Percentiles rank a stretch among this genome's conserved stretches.
These are phyloP conservation scores for Fusarium transvaalense DNA, from an alignment of 2,329 filamentous ascomycete genomes.

Conservation along the genomic window DNA sequence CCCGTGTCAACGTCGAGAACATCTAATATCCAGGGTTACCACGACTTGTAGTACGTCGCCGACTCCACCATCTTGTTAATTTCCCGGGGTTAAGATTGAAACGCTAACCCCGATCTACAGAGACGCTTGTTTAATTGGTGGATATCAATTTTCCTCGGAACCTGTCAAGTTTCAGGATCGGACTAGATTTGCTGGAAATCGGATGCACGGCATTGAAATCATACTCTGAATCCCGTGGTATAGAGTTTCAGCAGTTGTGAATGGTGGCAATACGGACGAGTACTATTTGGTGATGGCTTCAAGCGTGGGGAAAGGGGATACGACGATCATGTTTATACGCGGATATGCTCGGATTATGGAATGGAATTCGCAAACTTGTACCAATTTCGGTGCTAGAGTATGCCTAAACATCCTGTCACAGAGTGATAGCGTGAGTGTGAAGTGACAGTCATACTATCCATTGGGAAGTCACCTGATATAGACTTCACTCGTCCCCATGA, in stretches of 20 bases:
- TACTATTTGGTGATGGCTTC: not conserved
- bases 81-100: conserved; percentile 20
- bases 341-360: not conserved
- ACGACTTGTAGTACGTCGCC: not conserved
- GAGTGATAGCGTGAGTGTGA: too few species aligned
- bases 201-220: conserved; percentile 22
- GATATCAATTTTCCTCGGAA: conserved; percentile 19
- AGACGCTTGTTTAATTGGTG: conserved; percentile 17
- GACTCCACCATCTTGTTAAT: conserved; percentile 18
- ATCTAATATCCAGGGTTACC: not conserved
- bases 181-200: conserved; percentile 6
- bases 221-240: not conserved
- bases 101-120: not conserved
- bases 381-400: not conserved
- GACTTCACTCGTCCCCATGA: too few species aligned
- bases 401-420: too few species aligned
- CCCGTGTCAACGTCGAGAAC: conserved; percentile 2
- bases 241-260: not conserved
- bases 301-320: not conserved
- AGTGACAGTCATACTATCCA: too few species aligned
- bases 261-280: not conserved
- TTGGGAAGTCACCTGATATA: too few species aligned
- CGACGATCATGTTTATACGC: not conserved
- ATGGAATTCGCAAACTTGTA: not conserved
- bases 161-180: conserved; percentile 31